A percentile compares a stretch with the other conserved stretches of the same genome.
phyloP scores from a whole-genome alignment of 2,329 filamentous ascomycete genomes.

The Aspergillus sp. region DNA sequence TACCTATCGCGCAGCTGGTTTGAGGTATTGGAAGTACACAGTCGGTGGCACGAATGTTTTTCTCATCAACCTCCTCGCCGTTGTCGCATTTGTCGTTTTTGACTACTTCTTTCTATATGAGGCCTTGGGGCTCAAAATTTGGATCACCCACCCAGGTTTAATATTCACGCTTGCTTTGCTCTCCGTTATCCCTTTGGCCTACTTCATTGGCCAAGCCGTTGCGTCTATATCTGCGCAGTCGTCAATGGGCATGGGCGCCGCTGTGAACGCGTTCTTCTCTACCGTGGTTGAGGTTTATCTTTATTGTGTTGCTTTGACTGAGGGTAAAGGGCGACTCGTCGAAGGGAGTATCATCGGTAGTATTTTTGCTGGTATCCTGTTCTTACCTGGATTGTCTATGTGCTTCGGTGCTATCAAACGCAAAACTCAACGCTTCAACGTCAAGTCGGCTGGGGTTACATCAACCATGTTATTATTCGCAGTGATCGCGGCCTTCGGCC shows the following conservation, averaged over 20 bases:
- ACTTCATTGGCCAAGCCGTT: slow-evolving; percentile 98
- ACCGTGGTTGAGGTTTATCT: slow-evolving; percentile 97
- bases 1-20: slow-evolving; percentile 92
- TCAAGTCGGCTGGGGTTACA: slow-evolving; percentile 90
- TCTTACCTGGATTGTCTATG: slow-evolving; percentile 94
- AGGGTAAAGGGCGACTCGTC: slow-evolving; percentile 89
- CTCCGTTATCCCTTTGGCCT: slow-evolving; percentile 93
- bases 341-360: slow-evolving; percentile 97
- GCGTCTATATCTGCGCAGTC: slow-evolving; percentile 98
- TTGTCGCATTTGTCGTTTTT: slow-evolving; percentile 92
- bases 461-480: slow-evolving; percentile 98
- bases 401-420: slow-evolving; percentile 97
- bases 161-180: slow-evolving; percentile 80
- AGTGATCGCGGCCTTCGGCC: slow-evolving; percentile 90
- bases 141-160: slow-evolving; percentile 79
- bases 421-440: slow-evolving; percentile 98
- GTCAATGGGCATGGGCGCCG: slow-evolving; percentile 95
- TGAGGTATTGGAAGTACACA: slow-evolving; percentile 99
- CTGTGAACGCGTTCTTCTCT: slow-evolving; percentile 97
- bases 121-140: slow-evolving; percentile 66
- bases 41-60: slow-evolving; percentile 98
- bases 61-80: slow-evolving; percentile 90
- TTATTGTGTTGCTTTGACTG: slow-evolving; percentile 88
- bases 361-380: slow-evolving; percentile 94
- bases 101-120: slow-evolving; percentile 81